Base-by-base conservation (phyloP, 768 basidiomycete genomes). In the Rhodotorula toruloides region DNA sequence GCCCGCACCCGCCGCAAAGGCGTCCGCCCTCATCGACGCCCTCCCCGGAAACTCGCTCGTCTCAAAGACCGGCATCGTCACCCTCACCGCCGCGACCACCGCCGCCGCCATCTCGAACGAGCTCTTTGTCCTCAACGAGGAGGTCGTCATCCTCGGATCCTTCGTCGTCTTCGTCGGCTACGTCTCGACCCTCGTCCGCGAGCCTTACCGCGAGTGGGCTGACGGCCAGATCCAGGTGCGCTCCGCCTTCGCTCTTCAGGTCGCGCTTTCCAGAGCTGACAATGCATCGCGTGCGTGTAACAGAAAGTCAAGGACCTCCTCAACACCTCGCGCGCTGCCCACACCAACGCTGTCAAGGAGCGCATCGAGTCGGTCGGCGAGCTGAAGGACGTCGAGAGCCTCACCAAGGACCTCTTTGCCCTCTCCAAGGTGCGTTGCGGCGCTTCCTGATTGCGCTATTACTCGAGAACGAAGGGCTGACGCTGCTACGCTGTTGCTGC, bases 51-150 rank as follows among this genome's bases (percentile, higher is more conserved):
- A 85, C 77, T 78, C 77, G 27, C 83, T 96, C 79, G 83, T 93
- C 82, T 91, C 91, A 77, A 99, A 99, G 82, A 93, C 92, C 50
- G 91, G 92, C 68, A 85, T 89, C 58, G 88, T 91, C 75, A 82
- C 97, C 75, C 85, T 97, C 63, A 79, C 78, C 68, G 77, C 77
- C 57, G 79, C 76, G 61, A 56, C 78, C 58, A 74, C 78, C 48
- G 79, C 79, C 49, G 77, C 78, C 40, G 79, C 78, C 61, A 78
- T 80, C 75, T 78, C 77, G 22, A 74, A 77, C 68, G 79, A 99
- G 80, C 85, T 98, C 56, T 97, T 97, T 76, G 94, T 99, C 66
- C 85, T 94, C 76, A 96, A 96, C 78, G 93, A 97, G 79, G 96
- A 98, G 82, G 86, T 89, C 31, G 87, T 97, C 71, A 83, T 98